Conservation (phyloP, 352 stramenopile genomes). For the Lagenidium giganteum region DNA sequence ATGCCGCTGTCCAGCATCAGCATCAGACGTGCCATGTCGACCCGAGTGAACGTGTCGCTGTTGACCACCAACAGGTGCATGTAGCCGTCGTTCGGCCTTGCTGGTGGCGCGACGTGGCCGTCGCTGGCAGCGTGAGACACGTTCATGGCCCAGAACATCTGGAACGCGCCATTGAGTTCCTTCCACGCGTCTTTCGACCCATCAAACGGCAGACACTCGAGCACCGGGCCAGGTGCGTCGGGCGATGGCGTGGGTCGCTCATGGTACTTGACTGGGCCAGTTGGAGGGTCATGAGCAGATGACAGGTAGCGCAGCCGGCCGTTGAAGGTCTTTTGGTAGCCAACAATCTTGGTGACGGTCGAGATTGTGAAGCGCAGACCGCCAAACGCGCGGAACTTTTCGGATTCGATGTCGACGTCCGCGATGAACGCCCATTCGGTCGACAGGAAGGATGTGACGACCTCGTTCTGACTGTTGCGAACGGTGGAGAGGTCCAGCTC, state of each 20-base stretch:
- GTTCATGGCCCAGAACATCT: slow-evolving; percentile 40
- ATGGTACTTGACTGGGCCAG: slow-evolving; percentile 14
- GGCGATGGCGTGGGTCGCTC: slow-evolving; percentile 17
- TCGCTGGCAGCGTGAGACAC: slow-evolving; percentile 25
- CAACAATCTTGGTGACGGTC: slow-evolving; percentile 25
- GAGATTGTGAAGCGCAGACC: slow-evolving; percentile 35
- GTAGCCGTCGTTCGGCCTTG: slow-evolving; percentile 28
- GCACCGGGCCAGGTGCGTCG: background rate
- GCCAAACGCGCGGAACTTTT: slow-evolving; percentile 39
- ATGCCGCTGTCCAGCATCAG: slow-evolving; percentile 23
- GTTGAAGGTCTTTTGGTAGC: slow-evolving; percentile 12
- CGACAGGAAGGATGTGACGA: slow-evolving; percentile 77
- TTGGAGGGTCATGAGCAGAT: slow-evolving; percentile 16
- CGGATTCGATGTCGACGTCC: slow-evolving; percentile 51
- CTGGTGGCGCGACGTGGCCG: slow-evolving; percentile 19
- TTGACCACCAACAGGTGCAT: slow-evolving; percentile 19
- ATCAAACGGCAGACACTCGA: slow-evolving; percentile 6
- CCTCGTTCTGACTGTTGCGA: slow-evolving; percentile 33
- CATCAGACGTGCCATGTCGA: slow-evolving; percentile 21
- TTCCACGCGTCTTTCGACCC: slow-evolving; percentile 22
- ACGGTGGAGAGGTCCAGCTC: slow-evolving; percentile 63
- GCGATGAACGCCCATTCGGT: slow-evolving; percentile 78
- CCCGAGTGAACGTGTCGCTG: slow-evolving; percentile 12
- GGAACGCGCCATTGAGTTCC: slow-evolving; percentile 23
- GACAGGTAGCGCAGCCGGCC: slow-evolving; percentile 23